A percentile compares a stretch with the other conserved stretches of the same genome.
Evolutionary conservation across 768 basidiomycete genomes (phyloP).

Genomic region (Kwoniella dejecticola): DNA sequence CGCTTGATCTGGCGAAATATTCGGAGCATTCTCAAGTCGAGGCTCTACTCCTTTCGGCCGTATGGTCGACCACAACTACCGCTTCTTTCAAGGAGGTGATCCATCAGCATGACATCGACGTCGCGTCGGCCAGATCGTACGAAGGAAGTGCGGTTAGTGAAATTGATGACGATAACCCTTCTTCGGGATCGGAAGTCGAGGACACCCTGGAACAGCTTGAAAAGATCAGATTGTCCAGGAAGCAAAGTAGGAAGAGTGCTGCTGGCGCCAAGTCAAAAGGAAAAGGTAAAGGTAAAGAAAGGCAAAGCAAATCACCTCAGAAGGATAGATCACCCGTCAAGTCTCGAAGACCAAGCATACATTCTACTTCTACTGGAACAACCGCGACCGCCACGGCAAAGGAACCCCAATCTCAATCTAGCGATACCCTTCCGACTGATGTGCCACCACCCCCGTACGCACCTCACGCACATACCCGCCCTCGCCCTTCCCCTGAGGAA

Average conservation of each 20-base stretch:
- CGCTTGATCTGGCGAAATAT: conserved; percentile 56
- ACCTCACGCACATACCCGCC: conserved; percentile 26
- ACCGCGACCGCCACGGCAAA: conserved; percentile 1
- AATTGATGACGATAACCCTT: conserved; percentile 50
- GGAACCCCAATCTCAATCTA: background rate
- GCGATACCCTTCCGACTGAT: conserved; percentile 20
- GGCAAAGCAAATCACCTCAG: background rate
- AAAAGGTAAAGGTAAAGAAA: conserved; percentile 6
- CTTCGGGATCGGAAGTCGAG: conserved; percentile 42
- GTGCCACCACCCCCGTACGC: conserved; percentile 52
- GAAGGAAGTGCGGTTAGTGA: conserved; percentile 28
- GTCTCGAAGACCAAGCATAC: conserved; percentile 11
- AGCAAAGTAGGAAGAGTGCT: conserved; percentile 2
- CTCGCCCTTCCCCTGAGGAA: too few species aligned
- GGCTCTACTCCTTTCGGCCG: conserved; percentile 47
- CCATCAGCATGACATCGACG: background rate
- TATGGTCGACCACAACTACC: conserved; percentile 38
- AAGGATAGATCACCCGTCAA: background rate
- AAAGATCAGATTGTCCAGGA: conserved; percentile 7
- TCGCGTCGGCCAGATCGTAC: conserved; percentile 5
- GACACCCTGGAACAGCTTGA: conserved; percentile 18
- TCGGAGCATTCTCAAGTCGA: conserved; percentile 55
- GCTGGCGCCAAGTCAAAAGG: conserved; percentile 12
- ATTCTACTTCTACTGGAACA: conserved; percentile 14
- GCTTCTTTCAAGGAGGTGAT: conserved; percentile 14